These are phyloP conservation scores for Nakaseomyces glabratus DNA, from an alignment of 1,139 yeast species.

Conservation along the genomic window DNA sequence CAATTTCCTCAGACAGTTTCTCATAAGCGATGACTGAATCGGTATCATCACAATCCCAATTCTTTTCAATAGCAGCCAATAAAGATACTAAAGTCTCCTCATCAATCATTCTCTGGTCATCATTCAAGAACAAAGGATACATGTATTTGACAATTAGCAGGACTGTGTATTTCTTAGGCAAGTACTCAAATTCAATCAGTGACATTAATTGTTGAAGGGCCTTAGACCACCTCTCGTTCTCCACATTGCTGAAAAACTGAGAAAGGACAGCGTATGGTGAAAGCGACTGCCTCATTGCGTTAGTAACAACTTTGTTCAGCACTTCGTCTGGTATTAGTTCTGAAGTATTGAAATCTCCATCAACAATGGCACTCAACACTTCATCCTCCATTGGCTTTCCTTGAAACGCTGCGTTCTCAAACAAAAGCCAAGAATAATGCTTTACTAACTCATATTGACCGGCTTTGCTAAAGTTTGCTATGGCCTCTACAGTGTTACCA, in stretches of 20 bases:
- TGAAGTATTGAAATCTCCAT: conserved; percentile 26
- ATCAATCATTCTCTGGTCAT: conserved; percentile 13
- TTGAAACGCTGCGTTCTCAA: conserved; percentile 51
- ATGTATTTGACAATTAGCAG: conserved; percentile 23
- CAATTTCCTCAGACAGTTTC: conserved; percentile 12
- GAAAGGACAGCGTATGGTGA: conserved; percentile 65
- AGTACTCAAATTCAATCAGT: conserved; percentile 52
- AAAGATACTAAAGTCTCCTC: conserved; percentile 20
- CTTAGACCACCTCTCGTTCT: conserved; percentile 23
- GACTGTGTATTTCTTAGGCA: conserved; percentile 48
- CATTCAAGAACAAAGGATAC: conserved; percentile 22
- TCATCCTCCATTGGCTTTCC: conserved; percentile 49
- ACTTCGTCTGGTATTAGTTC: conserved; percentile 23
- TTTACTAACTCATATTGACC: conserved; percentile 43
- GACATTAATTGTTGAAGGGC: conserved; percentile 39
- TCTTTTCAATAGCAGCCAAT: conserved; percentile 21
- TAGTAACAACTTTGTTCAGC: conserved; percentile 33
- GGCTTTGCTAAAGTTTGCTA: conserved; percentile 58
- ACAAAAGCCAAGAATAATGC: conserved; percentile 40
- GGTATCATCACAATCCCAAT: conserved; percentile 18
- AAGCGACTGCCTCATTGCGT: conserved; percentile 55
- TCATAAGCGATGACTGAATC: conserved; percentile 16
- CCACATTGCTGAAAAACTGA: conserved; percentile 37
- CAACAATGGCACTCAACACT: conserved; percentile 45
- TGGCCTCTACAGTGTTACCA: conserved; percentile 46